phyloP scores from a whole-genome alignment of 2,329 filamentous ascomycete species.

The Pestalotiopsis sp. region DNA sequence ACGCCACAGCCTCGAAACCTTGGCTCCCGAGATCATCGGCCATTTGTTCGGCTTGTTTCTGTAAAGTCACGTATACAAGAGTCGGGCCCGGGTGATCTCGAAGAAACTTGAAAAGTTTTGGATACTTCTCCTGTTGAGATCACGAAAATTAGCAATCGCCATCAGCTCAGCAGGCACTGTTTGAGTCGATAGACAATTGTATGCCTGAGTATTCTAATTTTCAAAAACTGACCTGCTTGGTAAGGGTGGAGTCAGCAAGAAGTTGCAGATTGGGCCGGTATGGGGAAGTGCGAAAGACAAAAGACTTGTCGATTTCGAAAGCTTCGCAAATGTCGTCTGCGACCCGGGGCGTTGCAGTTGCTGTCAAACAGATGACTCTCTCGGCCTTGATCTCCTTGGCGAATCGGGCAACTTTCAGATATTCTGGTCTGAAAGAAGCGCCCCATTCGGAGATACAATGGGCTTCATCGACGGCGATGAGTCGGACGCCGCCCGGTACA shows the following conservation, averaged over 20 bases:
- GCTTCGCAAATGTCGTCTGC: constrained; percentile 54
- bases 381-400: constrained; percentile 57
- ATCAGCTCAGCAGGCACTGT: not conserved
- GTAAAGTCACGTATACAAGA: constrained; percentile 63
- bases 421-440: constrained; percentile 31
- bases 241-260: constrained; percentile 45
- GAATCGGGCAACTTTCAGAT: constrained; percentile 52
- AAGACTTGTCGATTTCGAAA: constrained; percentile 50
- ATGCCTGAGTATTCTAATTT: not conserved
- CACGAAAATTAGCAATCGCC: not conserved
- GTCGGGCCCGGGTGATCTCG: constrained; percentile 53
- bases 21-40: constrained; percentile 37
- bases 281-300: constrained; percentile 60
- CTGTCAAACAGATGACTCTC: constrained; percentile 61
- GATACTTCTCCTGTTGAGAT: constrained; percentile 42
- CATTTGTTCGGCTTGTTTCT: constrained; percentile 52
- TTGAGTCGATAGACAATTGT: not conserved
- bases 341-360: constrained; percentile 61
- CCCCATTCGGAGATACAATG: constrained; percentile 59
- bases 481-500: constrained; percentile 56
- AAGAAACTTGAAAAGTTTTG: constrained; percentile 50
- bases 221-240: constrained; percentile 26
- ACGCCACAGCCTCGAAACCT: constrained; percentile 45
- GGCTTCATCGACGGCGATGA: constrained; percentile 61
- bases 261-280: constrained; percentile 62